Base-by-base conservation (phyloP, 495 filamentous ascomycete species). In the Daldinia childiae region DNA sequence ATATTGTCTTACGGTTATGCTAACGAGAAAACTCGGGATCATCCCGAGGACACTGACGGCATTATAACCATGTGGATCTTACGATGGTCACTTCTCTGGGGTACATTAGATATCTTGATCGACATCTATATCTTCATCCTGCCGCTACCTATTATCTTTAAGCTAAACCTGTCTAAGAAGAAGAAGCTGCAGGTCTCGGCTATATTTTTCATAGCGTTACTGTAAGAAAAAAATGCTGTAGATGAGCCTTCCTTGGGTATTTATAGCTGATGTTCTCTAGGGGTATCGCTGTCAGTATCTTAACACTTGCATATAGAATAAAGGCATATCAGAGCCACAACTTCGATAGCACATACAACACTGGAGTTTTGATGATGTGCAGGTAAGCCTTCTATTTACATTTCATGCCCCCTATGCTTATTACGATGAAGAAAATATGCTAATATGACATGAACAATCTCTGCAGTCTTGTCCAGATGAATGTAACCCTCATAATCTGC, bases 101-200 rank as follows among this genome's bases (percentile, higher is more conserved):
- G 17, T 9, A 14, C 14, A 17, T 7, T 30, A 9, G 50, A 30
- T n/a, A 54, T 29, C 15, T 29, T 54, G 26, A 27, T 54, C 50
- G 50, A 54, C 26, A 54, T 54, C 1, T 54, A 54, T 24, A 54
- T 54, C 26, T 54, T 54, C 14, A 54, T 54, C 11, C 9, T 54
- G 14, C 50, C 50, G 30, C 27, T 54, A 24, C 50, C 24, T 54
- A 30, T 54, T 30, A 54, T 54, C 27, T 54, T 15, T 8, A 27
- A 54, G 50, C 15, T 54, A 3, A 54, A 54, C 15, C 14, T 54
- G 1, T 54, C 50, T 0, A 54, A 29, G 27, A 54, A 54, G 50
- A 54, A 30, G 17, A 54, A 30, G 15, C 6, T 54, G 26, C 50
- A 54, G 26, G 12, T 54, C 14, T 6, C 26, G 5, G 12, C 50